A percentile compares a stretch with the other conserved stretches of the same genome.
These are phyloP conservation scores for Catenaria anguillulae DNA, from an alignment of 371 early-diverging fungal species.

Conservation along the genomic window DNA sequence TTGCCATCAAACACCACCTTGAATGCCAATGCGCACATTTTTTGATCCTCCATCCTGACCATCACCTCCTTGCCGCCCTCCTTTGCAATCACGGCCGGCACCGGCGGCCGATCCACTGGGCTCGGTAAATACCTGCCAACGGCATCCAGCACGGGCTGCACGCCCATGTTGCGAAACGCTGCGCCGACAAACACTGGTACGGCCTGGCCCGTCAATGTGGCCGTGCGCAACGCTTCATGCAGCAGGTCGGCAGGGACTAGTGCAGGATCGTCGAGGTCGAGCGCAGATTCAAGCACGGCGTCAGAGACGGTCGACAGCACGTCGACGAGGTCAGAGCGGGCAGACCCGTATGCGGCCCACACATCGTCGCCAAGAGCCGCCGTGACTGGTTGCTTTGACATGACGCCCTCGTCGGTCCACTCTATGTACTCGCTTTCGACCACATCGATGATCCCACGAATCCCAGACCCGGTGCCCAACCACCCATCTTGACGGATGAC, in stretches of 20 bases:
- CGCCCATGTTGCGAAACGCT: conserved; percentile 76
- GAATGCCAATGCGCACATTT: conserved; percentile 78
- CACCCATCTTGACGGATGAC: conserved; percentile 29
- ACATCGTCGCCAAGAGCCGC: conserved; percentile 18
- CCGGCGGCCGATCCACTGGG: conserved; percentile 52
- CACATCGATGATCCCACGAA: conserved; percentile 57
- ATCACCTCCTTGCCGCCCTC: background rate
- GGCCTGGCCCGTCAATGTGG: conserved; percentile 45
- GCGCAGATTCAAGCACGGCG: conserved; percentile 59
- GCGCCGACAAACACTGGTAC: conserved; percentile 84
- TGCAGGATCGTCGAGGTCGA: conserved; percentile 53
- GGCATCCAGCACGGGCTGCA: conserved; percentile 83
- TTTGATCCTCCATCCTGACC: conserved; percentile 23
- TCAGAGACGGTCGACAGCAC: conserved; percentile 73
- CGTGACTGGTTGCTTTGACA: conserved; percentile 30
- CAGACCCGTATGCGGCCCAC: conserved; percentile 30
- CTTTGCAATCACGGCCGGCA: conserved; percentile 26
- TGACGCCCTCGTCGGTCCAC: conserved; percentile 36
- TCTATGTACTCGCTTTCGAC: conserved; percentile 53
- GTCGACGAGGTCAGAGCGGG: conserved; percentile 59
- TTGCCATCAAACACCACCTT: conserved; percentile 74
- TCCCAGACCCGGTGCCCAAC: conserved; percentile 14
- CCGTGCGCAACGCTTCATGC: conserved; percentile 48
- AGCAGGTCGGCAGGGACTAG: conserved; percentile 41
- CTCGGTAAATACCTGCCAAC: conserved; percentile 73